These are phyloP conservation scores for Magnolia sinica DNA, from an alignment of 164 flowering plant species.

Conservation along the genomic window DNA sequence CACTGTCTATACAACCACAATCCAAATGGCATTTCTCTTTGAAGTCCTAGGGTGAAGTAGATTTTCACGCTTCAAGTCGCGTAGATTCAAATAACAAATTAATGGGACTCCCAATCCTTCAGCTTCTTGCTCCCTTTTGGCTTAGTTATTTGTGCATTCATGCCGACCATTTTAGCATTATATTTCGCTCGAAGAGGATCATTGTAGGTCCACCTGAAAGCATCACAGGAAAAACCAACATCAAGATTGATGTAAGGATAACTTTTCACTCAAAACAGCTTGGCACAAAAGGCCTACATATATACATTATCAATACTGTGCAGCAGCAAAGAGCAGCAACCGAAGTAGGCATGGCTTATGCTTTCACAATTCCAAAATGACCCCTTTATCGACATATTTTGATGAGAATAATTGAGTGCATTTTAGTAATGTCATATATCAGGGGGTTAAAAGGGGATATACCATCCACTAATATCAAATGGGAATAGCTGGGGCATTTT, in stretches of 20 bases:
- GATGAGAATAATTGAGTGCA: no score
- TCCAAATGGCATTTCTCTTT: neutral
- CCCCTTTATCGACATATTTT: no score
- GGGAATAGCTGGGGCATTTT: no score
- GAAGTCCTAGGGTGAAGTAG: neutral
- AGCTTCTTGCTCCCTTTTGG: constrained; percentile 92
- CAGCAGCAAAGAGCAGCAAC: no score
- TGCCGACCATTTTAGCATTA: constrained; percentile 86
- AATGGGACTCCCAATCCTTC: constrained; percentile 58
- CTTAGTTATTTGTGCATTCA: constrained; percentile 67
- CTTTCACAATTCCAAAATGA: no score
- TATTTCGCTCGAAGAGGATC: constrained; percentile 87
- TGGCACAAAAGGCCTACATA: no score
- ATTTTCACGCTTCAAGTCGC: neutral
- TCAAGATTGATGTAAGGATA: neutral
- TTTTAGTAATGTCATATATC: no score
- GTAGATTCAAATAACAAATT: neutral
- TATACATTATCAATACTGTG: no score
- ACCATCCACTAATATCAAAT: no score
- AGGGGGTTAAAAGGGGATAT: no score
- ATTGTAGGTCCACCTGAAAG: constrained; percentile 75
- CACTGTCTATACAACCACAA: neutral
- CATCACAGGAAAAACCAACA: neutral
- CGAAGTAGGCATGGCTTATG: no score
- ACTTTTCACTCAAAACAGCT: neutral